These are phyloP conservation scores for Cicer arietinum DNA, from an alignment of 306 rosid genomes.

Conservation along the genomic window DNA sequence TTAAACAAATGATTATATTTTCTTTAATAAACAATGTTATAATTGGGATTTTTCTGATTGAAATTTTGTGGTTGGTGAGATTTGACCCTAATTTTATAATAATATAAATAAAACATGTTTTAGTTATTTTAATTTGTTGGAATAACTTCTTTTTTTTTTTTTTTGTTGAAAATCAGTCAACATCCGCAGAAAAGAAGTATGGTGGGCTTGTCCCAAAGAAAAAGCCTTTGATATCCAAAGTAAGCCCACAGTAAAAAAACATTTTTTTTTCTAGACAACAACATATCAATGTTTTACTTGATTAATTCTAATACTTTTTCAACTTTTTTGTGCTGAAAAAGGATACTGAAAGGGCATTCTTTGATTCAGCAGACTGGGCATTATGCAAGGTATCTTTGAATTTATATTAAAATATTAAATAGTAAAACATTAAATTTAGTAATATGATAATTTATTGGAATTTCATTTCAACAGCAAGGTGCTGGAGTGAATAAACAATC, in stretches of 20 bases:
- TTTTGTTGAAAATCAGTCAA: conserved; percentile 45
- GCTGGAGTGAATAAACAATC: conserved; percentile 75
- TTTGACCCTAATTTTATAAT: conserved; percentile 26
- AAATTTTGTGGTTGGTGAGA: conserved; percentile 40
- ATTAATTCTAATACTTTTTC: background rate
- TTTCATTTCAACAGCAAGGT: conserved; percentile 70
- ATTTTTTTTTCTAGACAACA: background rate
- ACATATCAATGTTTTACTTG: background rate
- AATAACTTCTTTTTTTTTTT: background rate
- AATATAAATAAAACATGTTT: background rate
- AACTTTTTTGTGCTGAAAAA: conserved; percentile 36
- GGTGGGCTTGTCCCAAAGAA: conserved; percentile 88
- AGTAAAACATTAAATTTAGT: background rate
- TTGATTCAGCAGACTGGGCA: conserved; percentile 99
- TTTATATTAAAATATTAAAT: background rate
- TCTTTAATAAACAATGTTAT: conserved; percentile 21
- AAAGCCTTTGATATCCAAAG: conserved; percentile 93
- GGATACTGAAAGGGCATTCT: conserved; percentile 93
- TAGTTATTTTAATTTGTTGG: background rate
- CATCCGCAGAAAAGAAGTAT: conserved; percentile 64
- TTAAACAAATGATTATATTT: too few species aligned
- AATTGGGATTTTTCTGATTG: conserved; percentile 21
- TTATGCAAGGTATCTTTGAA: conserved; percentile 75
- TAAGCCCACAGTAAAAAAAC: conserved; percentile 40
- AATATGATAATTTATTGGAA: background rate